A percentile compares a stretch with the other conserved stretches of the same genome.
These are phyloP conservation scores for Leishmania lainsoni DNA, from an alignment of 208 protist species.

Conservation along the genomic window DNA sequence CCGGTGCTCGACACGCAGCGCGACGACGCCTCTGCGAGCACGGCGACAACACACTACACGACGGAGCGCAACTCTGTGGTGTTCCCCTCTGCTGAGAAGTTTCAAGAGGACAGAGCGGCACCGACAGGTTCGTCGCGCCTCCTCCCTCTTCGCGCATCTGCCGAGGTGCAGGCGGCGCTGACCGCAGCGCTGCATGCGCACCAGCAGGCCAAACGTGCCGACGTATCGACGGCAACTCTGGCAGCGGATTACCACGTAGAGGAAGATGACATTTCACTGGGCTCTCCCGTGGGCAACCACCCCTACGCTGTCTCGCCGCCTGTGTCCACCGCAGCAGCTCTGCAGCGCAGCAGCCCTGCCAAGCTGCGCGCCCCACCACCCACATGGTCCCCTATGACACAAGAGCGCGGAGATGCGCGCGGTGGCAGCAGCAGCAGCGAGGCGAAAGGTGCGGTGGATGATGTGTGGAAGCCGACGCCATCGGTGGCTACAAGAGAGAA, in stretches of 20 bases:
- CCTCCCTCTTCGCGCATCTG: constrained; percentile 17
- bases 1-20: constrained; percentile 26
- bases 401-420: neutral
- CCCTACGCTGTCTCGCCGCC: constrained; percentile 13
- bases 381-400: neutral
- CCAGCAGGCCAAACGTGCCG: neutral
- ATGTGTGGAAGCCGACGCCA: neutral
- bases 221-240: neutral
- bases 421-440: neutral
- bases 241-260: neutral
- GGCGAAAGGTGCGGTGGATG: neutral
- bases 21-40: constrained; percentile 10
- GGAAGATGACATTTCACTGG: neutral
- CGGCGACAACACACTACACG: constrained; percentile 31
- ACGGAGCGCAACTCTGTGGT: constrained; percentile 3
- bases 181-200: constrained; percentile 15
- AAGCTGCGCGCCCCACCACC: neutral
- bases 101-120: neutral
- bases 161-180: constrained; percentile 22
- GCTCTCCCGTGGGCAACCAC: constrained; percentile 11
- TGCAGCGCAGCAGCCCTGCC: neutral
- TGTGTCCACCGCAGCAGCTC: neutral
- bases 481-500: neutral
- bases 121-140: neutral
- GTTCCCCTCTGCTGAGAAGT: neutral